These are phyloP conservation scores for Trypanosomatidae sp. DNA, from an alignment of 208 protist species.

Conservation along the genomic window DNA sequence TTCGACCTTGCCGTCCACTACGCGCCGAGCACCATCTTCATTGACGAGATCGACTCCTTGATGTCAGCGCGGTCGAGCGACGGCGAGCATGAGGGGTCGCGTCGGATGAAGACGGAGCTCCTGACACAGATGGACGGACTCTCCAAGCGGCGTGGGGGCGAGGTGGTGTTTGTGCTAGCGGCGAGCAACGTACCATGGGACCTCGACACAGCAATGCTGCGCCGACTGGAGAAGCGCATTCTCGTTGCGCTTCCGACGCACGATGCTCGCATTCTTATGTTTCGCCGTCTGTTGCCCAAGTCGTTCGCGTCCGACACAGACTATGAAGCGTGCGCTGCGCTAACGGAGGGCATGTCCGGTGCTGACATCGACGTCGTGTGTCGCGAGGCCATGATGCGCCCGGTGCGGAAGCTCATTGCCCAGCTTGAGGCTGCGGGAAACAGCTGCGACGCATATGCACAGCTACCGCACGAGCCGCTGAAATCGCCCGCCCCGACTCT, in stretches of 20 bases:
- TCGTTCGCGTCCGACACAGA: conserved; percentile 30
- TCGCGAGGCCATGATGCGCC: conserved; percentile 92
- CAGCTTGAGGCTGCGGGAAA: conserved; percentile 54
- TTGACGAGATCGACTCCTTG: conserved; percentile 99
- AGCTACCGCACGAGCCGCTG: conserved; percentile 34
- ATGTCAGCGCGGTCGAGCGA: conserved; percentile 94
- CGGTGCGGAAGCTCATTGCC: conserved; percentile 87
- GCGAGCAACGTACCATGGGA: conserved; percentile 95
- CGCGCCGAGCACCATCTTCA: conserved; percentile 98
- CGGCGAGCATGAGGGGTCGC: conserved; percentile 90
- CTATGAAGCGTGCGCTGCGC: conserved; percentile 59
- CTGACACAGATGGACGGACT: conserved; percentile 94
- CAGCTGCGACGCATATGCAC: conserved; percentile 3
- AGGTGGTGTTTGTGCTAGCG: conserved; percentile 92
- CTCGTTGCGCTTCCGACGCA: conserved; percentile 86
- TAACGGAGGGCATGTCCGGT: conserved; percentile 87
- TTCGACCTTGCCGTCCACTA: conserved; percentile 94
- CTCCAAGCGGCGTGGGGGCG: conserved; percentile 66
- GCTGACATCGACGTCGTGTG: conserved; percentile 92
- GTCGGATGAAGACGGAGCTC: conserved; percentile 94
- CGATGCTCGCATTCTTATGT: conserved; percentile 66
- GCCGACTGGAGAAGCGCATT: conserved; percentile 91
- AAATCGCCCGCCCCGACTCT: conserved; percentile 56
- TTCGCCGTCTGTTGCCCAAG: conserved; percentile 53
- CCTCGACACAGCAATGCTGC: conserved; percentile 93